phyloP scores from a whole-genome alignment of 202 grass and related monocot species.

The Eragrostis tef region DNA sequence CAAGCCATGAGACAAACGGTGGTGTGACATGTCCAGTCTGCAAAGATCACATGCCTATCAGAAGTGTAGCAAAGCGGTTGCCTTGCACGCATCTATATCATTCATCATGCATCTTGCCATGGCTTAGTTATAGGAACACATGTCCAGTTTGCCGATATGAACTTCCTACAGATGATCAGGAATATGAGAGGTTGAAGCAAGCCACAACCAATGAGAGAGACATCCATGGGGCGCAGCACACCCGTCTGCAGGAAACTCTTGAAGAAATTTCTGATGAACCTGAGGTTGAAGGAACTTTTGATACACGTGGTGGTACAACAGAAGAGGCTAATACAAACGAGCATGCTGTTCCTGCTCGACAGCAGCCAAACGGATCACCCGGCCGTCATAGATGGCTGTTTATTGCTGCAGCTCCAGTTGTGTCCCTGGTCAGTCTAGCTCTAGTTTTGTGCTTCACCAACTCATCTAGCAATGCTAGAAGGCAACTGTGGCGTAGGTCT shows the following conservation, averaged over 20 bases:
- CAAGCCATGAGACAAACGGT: conserved; percentile 53
- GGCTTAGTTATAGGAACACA: conserved; percentile 80
- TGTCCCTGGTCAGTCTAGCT: conserved; percentile 77
- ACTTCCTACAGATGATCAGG: conserved; percentile 72
- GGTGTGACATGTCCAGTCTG: conserved; percentile 76
- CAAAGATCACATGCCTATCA: conserved; percentile 65
- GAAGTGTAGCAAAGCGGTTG: conserved; percentile 64
- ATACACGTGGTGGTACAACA: conserved; percentile 32
- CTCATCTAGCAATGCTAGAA: conserved; percentile 40
- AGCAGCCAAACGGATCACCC: conserved; percentile 41
- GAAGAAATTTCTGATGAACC: conserved; percentile 54
- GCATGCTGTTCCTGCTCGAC: conserved; percentile 9
- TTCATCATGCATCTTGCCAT: conserved; percentile 76
- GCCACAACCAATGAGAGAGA: conserved; percentile 36
- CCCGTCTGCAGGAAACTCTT: conserved; percentile 28
- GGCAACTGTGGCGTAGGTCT: conserved; percentile 42
- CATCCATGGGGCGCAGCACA: conserved; percentile 33
- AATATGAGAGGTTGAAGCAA: conserved; percentile 69
- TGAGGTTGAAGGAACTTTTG: conserved; percentile 44
- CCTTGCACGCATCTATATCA: conserved; percentile 87
- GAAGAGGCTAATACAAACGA: conserved; percentile 41
- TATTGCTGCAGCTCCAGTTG: conserved; percentile 68
- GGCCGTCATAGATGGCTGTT: conserved; percentile 60
- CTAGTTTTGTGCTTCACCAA: conserved; percentile 87
- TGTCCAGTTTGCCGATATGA: conserved; percentile 94